Percentiles rank a stretch among this genome's conserved stretches.
Conservation (phyloP, 164 flowering plant species). For the Tetrastigma voinierianum region DNA sequence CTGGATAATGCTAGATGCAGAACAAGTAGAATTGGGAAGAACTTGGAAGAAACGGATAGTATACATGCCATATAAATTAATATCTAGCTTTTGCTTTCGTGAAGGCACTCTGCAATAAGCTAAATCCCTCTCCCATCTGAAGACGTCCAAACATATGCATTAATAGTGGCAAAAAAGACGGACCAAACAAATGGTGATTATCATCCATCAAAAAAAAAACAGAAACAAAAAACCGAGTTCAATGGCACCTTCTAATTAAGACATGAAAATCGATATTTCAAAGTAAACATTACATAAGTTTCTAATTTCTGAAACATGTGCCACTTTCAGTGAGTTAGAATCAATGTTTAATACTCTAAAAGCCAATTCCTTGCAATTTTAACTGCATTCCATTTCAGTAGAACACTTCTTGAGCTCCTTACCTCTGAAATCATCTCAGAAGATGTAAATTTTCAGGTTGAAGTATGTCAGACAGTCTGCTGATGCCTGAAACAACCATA, state of each 20-base stretch:
- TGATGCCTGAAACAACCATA: constrained; percentile 75
- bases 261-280: too few relatives aligned
- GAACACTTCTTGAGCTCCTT: too few relatives aligned
- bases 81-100: constrained; percentile 31
- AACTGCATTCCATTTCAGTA: too few relatives aligned
- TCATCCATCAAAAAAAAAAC: too few relatives aligned
- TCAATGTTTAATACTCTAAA: too few relatives aligned
- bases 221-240: too few relatives aligned
- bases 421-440: constrained; percentile 57
- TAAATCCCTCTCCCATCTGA: constrained; percentile 74
- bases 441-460: constrained; percentile 67
- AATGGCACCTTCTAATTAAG: too few relatives aligned
- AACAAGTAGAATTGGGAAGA: constrained; percentile 1
- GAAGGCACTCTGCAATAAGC: constrained; percentile 53
- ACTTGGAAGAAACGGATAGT: constrained; percentile 25
- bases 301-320: too few relatives aligned
- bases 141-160: constrained; percentile 28
- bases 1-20: neutral
- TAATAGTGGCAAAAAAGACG: constrained; percentile 1
- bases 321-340: too few relatives aligned
- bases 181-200: too few relatives aligned
- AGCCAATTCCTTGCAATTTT: too few relatives aligned
- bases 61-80: constrained; percentile 65
- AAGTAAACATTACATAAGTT: too few relatives aligned
- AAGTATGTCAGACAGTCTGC: constrained; percentile 69